These are phyloP conservation scores for Scheffersomyces stipitis DNA, from an alignment of 805 yeast genomes.

Conservation along the genomic window DNA sequence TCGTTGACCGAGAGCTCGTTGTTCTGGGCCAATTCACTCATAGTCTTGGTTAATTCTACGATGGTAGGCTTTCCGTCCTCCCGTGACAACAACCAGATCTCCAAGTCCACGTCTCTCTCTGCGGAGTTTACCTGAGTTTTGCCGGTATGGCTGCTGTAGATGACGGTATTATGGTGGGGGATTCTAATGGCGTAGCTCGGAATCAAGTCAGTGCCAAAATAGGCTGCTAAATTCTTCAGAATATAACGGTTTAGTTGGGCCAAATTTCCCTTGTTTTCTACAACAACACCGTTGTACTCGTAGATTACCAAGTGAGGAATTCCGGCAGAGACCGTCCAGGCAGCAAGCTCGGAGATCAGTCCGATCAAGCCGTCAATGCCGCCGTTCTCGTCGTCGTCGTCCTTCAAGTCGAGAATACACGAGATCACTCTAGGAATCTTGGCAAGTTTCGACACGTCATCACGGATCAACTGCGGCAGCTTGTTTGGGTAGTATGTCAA, in stretches of 20 bases:
- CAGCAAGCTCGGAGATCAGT: conserved; percentile 71
- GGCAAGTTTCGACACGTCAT: conserved; percentile 68
- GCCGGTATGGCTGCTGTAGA: too few species aligned
- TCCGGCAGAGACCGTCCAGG: conserved; percentile 93
- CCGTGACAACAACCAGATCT: conserved; percentile 63
- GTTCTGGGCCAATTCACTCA: conserved; percentile 69
- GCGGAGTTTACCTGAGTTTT: neutral
- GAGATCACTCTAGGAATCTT: conserved; percentile 81
- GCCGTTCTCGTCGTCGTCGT: conserved; percentile 84
- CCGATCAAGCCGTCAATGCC: conserved; percentile 80
- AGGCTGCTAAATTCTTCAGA: conserved; percentile 57
- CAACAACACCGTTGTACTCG: conserved; percentile 69
- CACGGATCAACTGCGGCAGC: conserved; percentile 83
- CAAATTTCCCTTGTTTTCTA: conserved; percentile 40
- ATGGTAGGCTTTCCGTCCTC: conserved; percentile 89
- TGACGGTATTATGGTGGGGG: conserved; percentile 62
- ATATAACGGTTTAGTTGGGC: conserved; percentile 60
- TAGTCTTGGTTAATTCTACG: conserved; percentile 81
- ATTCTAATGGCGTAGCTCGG: conserved; percentile 64
- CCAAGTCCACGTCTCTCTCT: conserved; percentile 41
- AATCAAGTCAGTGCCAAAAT: conserved; percentile 68
- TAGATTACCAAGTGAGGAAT: conserved; percentile 69
- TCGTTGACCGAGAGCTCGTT: conserved; percentile 63
- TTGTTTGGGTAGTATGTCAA: conserved; percentile 62
- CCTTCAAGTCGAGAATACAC: conserved; percentile 68